These are phyloP conservation scores for Rhodotorula glutinis DNA, from an alignment of 1,284 basidiomycete species.

Conservation along the genomic window DNA sequence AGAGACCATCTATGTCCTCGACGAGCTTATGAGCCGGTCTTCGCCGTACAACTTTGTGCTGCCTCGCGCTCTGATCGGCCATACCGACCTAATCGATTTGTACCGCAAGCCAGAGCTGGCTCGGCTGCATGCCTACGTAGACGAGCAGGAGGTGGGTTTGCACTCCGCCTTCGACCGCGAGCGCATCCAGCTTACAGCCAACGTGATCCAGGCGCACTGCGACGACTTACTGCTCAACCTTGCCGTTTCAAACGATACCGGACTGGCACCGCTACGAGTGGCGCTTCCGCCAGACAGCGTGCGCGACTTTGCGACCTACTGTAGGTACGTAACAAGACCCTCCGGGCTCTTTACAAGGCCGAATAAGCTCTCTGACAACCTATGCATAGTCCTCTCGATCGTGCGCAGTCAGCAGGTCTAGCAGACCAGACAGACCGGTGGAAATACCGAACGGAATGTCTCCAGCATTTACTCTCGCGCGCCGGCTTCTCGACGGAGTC, in stretches of 20 bases:
- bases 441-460: conserved; percentile 7
- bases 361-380: not conserved
- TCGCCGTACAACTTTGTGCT: conserved; percentile 6
- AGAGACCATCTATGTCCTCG: conserved; percentile 1
- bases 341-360: too few species aligned
- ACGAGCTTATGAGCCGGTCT: not conserved
- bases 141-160: conserved; percentile 3
- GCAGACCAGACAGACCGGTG: conserved; percentile 5
- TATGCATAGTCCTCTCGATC: conserved; percentile 2
- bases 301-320: conserved; percentile 7
- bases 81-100: not conserved
- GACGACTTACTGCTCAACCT: conserved; percentile 15
- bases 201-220: conserved; percentile 15
- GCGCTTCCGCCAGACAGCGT: conserved; percentile 6
- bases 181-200: too few species aligned
- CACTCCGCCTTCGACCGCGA: too few species aligned
- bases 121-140: not conserved
- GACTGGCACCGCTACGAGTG: conserved; percentile 1
- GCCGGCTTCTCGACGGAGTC: not conserved
- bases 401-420: conserved; percentile 3
- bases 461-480: not conserved
- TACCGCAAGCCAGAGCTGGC: not conserved
- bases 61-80: not conserved
- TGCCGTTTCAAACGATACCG: not conserved
- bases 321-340: conserved; percentile 3